A percentile compares a stretch with the other conserved stretches of the same genome.
Evolutionary conservation across 164 flowering plant species (phyloP).

Genomic region (Malania oleifera): DNA sequence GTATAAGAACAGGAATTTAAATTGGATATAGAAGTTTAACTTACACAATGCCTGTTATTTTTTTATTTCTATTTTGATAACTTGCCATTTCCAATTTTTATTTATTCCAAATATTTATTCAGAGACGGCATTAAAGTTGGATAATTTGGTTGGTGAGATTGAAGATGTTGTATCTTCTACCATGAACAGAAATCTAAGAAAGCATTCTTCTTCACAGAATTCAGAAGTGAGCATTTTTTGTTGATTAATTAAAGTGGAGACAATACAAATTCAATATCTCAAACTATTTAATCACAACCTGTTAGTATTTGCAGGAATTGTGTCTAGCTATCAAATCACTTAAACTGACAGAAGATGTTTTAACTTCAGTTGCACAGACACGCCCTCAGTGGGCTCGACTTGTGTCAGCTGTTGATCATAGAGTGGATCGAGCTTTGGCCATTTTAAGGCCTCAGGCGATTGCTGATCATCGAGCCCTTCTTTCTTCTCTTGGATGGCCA

Average conservation of each 20-base stretch:
- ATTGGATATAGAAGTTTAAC: no score
- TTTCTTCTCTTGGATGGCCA: slow-evolving; percentile 95
- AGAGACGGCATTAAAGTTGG: slow-evolving; percentile 89
- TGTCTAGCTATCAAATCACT: slow-evolving; percentile 62
- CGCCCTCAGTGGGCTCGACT: slow-evolving; percentile 77
- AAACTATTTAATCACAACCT: background rate
- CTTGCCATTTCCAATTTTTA: no score
- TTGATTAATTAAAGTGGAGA: background rate
- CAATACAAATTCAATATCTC: background rate
- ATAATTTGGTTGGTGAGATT: slow-evolving; percentile 79
- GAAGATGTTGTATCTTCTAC: slow-evolving; percentile 87
- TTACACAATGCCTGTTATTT: no score
- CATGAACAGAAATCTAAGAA: slow-evolving; percentile 49
- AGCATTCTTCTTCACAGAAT: slow-evolving; percentile 26
- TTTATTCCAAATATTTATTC: slow-evolving; percentile 12
- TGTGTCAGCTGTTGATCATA: slow-evolving; percentile 86
- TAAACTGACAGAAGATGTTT: slow-evolving; percentile 54
- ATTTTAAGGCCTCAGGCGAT: slow-evolving; percentile 88
- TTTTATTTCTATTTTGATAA: no score
- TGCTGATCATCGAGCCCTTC: slow-evolving; percentile 82
- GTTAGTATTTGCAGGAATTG: slow-evolving; percentile 41
- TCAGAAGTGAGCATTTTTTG: slow-evolving; percentile 48
- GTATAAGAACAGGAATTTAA: no score
- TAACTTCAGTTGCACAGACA: slow-evolving; percentile 49
- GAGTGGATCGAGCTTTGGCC: slow-evolving; percentile 90